Conservation (phyloP, 2,329 filamentous ascomycete species). For the Phyllosticta citrichinensis region DNA sequence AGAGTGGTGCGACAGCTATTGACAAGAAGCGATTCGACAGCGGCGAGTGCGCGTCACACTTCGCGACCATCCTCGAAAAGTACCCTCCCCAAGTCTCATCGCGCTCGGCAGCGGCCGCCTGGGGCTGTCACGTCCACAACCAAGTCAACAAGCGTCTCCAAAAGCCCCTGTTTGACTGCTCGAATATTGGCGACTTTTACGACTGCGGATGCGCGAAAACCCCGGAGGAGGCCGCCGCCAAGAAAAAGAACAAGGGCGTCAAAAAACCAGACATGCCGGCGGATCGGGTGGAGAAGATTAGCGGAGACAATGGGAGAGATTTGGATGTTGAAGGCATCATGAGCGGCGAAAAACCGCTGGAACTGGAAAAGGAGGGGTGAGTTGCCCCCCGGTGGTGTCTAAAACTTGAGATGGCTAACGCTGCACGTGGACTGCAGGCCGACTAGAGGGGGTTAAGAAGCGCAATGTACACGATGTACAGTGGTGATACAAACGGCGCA, state of each 20-base stretch:
- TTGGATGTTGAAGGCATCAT: constrained; percentile 16
- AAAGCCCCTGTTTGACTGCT: constrained; percentile 54
- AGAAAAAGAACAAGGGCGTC: constrained; percentile 5
- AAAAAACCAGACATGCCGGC: constrained; percentile 20
- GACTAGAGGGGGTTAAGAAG: constrained; percentile 7
- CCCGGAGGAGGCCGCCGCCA: constrained; percentile 16
- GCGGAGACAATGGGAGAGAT: constrained; percentile 19
- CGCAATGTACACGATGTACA: not conserved
- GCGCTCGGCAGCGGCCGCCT: constrained; percentile 51
- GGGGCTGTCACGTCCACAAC: constrained; percentile 59
- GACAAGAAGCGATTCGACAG: constrained; percentile 22
- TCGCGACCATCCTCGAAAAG: constrained; percentile 49
- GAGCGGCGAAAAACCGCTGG: constrained; percentile 7
- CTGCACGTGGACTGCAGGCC: constrained; percentile 8
- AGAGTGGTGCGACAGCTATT: not conserved
- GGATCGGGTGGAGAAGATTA: constrained; percentile 18
- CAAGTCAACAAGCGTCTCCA: constrained; percentile 53
- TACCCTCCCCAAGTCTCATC: constrained; percentile 56
- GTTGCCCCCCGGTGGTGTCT: constrained; percentile 2
- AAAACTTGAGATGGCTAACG: constrained; percentile 1
- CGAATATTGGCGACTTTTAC: constrained; percentile 56
- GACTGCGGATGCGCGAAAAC: constrained; percentile 56
- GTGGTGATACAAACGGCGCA: not conserved
- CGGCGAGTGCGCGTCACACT: constrained; percentile 57
- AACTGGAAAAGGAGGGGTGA: constrained; percentile 16